phyloP scores from a whole-genome alignment of 2,329 filamentous ascomycete genomes.

The Kalmusia sp. region DNA sequence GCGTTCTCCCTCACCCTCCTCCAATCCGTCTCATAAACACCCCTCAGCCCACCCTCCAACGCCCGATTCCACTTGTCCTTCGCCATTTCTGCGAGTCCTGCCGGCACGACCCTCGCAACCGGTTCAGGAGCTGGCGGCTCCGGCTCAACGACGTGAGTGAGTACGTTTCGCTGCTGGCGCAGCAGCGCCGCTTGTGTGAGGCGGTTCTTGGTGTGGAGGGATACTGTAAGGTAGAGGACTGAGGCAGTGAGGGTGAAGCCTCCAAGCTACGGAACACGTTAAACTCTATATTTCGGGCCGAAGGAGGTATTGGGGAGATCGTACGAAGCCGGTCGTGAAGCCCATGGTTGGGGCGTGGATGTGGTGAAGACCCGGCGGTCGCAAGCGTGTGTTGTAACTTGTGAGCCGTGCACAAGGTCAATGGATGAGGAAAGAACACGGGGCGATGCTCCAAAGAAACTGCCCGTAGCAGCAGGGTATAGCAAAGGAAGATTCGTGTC shows the following conservation, averaged over 20 bases:
- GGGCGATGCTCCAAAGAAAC: background rate
- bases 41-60: slow-evolving; percentile 52
- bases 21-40: slow-evolving; percentile 56
- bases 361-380: background rate
- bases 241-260: slow-evolving; percentile 59
- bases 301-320: slow-evolving; percentile 12
- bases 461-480: background rate
- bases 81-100: slow-evolving; percentile 53
- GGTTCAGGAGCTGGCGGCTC: slow-evolving; percentile 49
- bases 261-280: slow-evolving; percentile 49
- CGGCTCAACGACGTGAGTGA: slow-evolving; percentile 54
- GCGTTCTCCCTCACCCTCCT: slow-evolving; percentile 47
- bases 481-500: background rate
- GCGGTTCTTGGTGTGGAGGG: slow-evolving; percentile 56
- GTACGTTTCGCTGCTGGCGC: slow-evolving; percentile 53
- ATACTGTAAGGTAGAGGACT: slow-evolving; percentile 47
- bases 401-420: background rate
- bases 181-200: slow-evolving; percentile 54
- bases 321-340: slow-evolving; percentile 60
- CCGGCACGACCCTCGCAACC: slow-evolving; percentile 45
- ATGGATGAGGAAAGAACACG: background rate
- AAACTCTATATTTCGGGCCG: slow-evolving; percentile 9
- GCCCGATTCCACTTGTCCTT: slow-evolving; percentile 60
- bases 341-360: slow-evolving; percentile 48
- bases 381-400: background rate